Evolutionary conservation across 2,329 filamentous ascomycete species (phyloP), one percentile per base, ranked within the genome.

Genomic region (Malbranchea zuffiana): DNA sequence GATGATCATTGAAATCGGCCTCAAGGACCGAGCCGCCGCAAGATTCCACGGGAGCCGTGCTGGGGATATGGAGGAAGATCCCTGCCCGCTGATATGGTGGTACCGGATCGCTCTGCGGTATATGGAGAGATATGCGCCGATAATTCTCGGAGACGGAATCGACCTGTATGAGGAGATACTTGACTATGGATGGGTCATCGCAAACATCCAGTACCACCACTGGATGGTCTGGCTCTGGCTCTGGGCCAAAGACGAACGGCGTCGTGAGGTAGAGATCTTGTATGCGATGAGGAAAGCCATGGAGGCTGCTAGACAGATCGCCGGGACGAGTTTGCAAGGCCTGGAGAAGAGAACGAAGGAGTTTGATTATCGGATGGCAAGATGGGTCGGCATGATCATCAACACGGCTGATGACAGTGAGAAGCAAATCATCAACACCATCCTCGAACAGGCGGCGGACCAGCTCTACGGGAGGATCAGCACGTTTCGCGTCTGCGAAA

Each of bases 181-280:
- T 2, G 26, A 31, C 10, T 10, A 20, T 13, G 19, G 26, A 15
- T 37, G 35, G 35, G 30, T 19, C 18, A 19, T 37, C 7, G 30
- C 26, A 5, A 6, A 11, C 7, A 20, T 13, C 27, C 26, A 37
- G 18, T 6, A 31, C 20, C 19, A 24, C 20, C 17, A 31, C 2
- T 37, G 35, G 35, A 16, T 31, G 12, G 11, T 23, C 8, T 27
- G 30, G 5, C 13, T 37, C 17, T 37, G 35, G 35, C 35, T 31
- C 6, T 12, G 21, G 4, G 27, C 13, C n/a, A 20, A 25, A 3
- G 25, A 17, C 5, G 7, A 30, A 15, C 24, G 15, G 6, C 15
- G 19, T 7, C 3, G 7, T 13, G 15, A 15, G 16, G 13, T 12
- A n/a, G 3, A 6, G 4, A 18, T 28, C 10, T 12, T 36, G 21